phyloP scores from a whole-genome alignment of 495 filamentous ascomycete genomes.

The Lasiosphaeriaceae sp. region DNA sequence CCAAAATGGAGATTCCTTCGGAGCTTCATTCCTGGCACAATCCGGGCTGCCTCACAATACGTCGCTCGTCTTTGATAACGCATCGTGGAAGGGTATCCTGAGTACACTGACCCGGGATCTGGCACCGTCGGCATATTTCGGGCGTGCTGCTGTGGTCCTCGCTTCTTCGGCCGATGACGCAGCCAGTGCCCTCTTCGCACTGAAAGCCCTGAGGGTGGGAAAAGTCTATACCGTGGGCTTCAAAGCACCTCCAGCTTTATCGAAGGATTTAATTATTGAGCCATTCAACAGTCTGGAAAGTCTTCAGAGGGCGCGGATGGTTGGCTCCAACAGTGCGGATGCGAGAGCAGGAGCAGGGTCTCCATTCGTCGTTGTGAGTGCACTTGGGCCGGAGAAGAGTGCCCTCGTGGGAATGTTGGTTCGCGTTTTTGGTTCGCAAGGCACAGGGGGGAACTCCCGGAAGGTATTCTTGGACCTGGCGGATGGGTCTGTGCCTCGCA shows the following conservation, averaged over 20 bases:
- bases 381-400: slow-evolving; percentile 71
- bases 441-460: slow-evolving; percentile 51
- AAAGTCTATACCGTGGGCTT: slow-evolving; percentile 84
- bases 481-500: slow-evolving; percentile 51
- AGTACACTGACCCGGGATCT: slow-evolving; percentile 76
- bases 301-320: slow-evolving; percentile 59
- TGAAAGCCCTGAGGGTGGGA: slow-evolving; percentile 69
- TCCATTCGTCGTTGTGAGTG: slow-evolving; percentile 77
- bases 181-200: slow-evolving; percentile 68
- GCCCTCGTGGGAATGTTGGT: slow-evolving; percentile 75
- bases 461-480: slow-evolving; percentile 81
- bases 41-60: slow-evolving; percentile 35
- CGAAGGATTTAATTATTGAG: slow-evolving; percentile 54
- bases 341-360: slow-evolving; percentile 36
- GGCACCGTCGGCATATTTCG: slow-evolving; percentile 73
- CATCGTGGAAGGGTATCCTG: slow-evolving; percentile 78
- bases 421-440: slow-evolving; percentile 55
- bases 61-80: slow-evolving; percentile 68
- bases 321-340: slow-evolving; percentile 30
- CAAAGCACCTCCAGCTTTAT: slow-evolving; percentile 60
- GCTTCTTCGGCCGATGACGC: slow-evolving; percentile 66
- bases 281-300: slow-evolving; percentile 78
- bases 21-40: slow-evolving; percentile 10
- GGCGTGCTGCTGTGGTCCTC: slow-evolving; percentile 68
- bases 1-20: slow-evolving; percentile 23